Evolutionary conservation across 1,284 basidiomycete genomes (phyloP).

Genomic region (Ceratobasidium sp.): DNA sequence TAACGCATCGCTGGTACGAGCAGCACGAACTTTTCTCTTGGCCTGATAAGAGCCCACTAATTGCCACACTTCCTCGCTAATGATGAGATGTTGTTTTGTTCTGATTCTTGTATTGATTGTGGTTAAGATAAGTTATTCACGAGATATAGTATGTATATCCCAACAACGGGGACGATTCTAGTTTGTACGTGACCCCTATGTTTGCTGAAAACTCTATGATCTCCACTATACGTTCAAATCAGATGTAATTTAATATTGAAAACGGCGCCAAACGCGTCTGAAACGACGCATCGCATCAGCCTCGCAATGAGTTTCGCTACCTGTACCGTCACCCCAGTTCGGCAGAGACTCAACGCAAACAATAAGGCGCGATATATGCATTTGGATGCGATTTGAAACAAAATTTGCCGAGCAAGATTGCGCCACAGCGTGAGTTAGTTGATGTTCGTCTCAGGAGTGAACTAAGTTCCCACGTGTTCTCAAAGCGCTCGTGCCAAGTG

Average conservation of each 20-base stretch:
- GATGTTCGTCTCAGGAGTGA: background rate
- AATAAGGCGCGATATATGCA: too few relatives aligned
- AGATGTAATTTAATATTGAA: background rate
- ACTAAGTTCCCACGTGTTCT: background rate
- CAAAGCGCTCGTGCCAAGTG: background rate
- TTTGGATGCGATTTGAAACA: background rate
- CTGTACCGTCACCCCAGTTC: background rate
- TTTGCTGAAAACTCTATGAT: background rate
- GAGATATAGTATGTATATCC: background rate
- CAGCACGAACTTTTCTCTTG: conserved; percentile 34
- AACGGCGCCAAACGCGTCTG: background rate
- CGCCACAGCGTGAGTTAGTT: conserved; percentile 8
- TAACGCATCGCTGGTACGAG: conserved; percentile 36
- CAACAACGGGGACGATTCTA: background rate
- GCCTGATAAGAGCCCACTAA: background rate
- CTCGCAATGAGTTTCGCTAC: background rate
- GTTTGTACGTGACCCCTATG: background rate
- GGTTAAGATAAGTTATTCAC: background rate
- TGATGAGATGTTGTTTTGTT: background rate
- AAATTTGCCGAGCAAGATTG: background rate
- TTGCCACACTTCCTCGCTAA: background rate
- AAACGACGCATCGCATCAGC: background rate
- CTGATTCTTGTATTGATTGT: background rate
- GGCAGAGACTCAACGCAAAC: background rate
- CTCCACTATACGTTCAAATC: too few relatives aligned